Base-by-base conservation (phyloP, 208 protist genomes). In the Entamoeba nuttalli region DNA sequence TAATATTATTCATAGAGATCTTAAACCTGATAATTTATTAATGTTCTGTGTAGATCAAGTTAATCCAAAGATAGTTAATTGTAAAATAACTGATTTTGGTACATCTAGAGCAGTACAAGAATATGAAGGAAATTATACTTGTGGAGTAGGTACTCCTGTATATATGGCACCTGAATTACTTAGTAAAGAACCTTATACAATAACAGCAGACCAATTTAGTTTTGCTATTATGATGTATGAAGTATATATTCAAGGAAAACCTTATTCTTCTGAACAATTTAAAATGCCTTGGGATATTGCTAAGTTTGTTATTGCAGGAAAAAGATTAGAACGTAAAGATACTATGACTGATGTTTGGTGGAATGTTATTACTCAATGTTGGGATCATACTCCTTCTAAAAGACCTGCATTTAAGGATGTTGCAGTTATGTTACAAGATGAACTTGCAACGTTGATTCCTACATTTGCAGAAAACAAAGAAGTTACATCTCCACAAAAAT, bases 161-260 rank as follows among this genome's bases (percentile, higher is more conserved):
- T 97, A 95, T 69, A 97, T 96, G 95, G 96, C 96, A 15, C 97
- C 97, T 30, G 97, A 97, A 55, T 95, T 97, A 53, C 44, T 97
- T 62, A 21, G 52, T 30, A 95, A 95, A 3, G 11, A 96, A 73
- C 48, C 94, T 30, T 97, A 97, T 94, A 95, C 95, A 53, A 52
- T 97, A 25, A 96, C 95, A 3, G 97, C 96, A 4, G 97, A 97
- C 96, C 96, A 97, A 17, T 97, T 96, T 52, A 96, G 95, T 3
- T 97, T 96, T 96, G 97, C 95, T 19, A 95, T 97, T 17, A 96
- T 97, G 2, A 93, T 97, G 52, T 95, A 57, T 0, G 97, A 97
- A 52, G 62, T 97, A 14, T 95, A 97, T n/a, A 97, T 96, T 21
- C 94, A 96, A 57, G 41, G 52, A 41, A 93, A 94, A n/a, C 96